phyloP scores from a whole-genome alignment of 768 basidiomycete genomes.

The Arthromyces matolae region DNA sequence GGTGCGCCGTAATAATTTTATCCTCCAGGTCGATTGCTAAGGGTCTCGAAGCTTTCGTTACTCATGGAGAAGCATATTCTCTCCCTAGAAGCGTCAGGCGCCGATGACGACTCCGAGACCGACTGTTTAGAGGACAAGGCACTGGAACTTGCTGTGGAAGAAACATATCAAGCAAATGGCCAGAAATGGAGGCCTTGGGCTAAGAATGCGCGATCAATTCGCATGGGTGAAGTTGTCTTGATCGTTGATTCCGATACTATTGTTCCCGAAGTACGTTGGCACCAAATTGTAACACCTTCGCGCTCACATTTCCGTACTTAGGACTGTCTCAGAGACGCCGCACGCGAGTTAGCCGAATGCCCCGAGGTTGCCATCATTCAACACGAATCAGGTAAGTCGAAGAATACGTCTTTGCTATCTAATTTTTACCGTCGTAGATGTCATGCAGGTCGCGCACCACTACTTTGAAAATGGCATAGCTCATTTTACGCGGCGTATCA shows the following conservation, averaged over 20 bases:
- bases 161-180: slow-evolving; percentile 58
- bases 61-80: slow-evolving; percentile 53
- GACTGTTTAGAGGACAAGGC: slow-evolving; percentile 68
- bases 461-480: slow-evolving; percentile 92
- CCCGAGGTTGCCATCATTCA: slow-evolving; percentile 88
- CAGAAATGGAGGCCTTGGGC: slow-evolving; percentile 70
- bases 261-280: slow-evolving; percentile 57
- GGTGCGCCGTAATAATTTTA: slow-evolving; percentile 20
- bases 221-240: slow-evolving; percentile 77
- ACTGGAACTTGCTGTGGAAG: slow-evolving; percentile 69
- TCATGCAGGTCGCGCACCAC: slow-evolving; percentile 87
- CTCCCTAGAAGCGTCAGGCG: slow-evolving; percentile 40
- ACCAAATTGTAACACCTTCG: background rate
- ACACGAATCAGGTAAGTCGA: slow-evolving; percentile 71
- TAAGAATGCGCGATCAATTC: slow-evolving; percentile 66
- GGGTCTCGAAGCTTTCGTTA: slow-evolving; percentile 54
- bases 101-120: slow-evolving; percentile 32
- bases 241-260: slow-evolving; percentile 81
- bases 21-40: background rate
- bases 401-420: background rate
- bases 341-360: slow-evolving; percentile 76
- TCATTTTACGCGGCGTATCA: slow-evolving; percentile 84
- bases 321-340: slow-evolving; percentile 90
- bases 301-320: slow-evolving; percentile 20
- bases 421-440: slow-evolving; percentile 40